These are phyloP conservation scores for Lachnellula arida DNA, from an alignment of 2,329 filamentous ascomycete genomes.

Conservation along the genomic window DNA sequence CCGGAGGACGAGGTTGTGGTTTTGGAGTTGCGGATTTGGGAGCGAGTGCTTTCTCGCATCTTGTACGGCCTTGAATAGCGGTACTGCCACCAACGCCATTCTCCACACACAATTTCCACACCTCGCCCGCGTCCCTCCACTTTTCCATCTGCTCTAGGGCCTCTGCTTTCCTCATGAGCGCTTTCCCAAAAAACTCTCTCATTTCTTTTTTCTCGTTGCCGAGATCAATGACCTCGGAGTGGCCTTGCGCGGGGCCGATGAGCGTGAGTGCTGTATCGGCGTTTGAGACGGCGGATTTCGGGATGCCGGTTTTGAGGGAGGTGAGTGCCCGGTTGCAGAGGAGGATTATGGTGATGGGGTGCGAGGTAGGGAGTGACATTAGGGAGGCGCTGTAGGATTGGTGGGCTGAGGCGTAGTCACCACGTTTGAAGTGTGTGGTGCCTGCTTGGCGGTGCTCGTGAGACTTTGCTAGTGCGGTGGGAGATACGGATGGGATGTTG, in stretches of 20 bases:
- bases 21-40: slow-evolving; percentile 52
- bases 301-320: slow-evolving; percentile 84
- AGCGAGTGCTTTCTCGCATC: slow-evolving; percentile 82
- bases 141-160: slow-evolving; percentile 93
- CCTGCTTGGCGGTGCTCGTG: slow-evolving; percentile 75
- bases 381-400: slow-evolving; percentile 76
- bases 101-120: slow-evolving; percentile 82
- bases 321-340: slow-evolving; percentile 89
- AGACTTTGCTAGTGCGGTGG: slow-evolving; percentile 67
- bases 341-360: slow-evolving; percentile 83
- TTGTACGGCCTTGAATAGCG: slow-evolving; percentile 77
- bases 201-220: slow-evolving; percentile 69
- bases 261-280: slow-evolving; percentile 74
- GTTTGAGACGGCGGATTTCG: slow-evolving; percentile 80
- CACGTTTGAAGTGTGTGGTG: slow-evolving; percentile 86
- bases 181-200: slow-evolving; percentile 91
- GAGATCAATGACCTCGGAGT: slow-evolving; percentile 73
- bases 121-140: slow-evolving; percentile 75
- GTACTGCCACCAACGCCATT: slow-evolving; percentile 79
- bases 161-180: slow-evolving; percentile 89
- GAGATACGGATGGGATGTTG: slow-evolving; percentile 58
- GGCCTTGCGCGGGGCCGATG: slow-evolving; percentile 75
- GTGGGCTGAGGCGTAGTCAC: slow-evolving; percentile 86
- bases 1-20: slow-evolving; percentile 35
- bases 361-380: slow-evolving; percentile 64